Conservation (phyloP, 2,329 filamentous ascomycete genomes). For the Emmonsiellopsis sp. region DNA sequence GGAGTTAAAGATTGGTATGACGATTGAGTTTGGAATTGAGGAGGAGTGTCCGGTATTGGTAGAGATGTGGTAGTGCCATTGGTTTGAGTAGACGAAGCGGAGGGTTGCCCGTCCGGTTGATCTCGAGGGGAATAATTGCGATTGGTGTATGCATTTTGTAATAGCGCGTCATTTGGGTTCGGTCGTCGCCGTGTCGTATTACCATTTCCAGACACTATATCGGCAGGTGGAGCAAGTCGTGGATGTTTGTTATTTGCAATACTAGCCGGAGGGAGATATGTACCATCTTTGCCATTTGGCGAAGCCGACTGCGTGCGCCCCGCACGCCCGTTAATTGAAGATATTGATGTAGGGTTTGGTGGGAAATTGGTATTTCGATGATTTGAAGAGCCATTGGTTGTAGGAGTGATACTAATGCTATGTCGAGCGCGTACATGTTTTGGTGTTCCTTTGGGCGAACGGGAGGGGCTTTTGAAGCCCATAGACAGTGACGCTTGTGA, state of each 20-base stretch:
- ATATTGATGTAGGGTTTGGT: background rate
- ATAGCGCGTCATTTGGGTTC: conserved; percentile 22
- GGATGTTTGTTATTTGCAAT: conserved; percentile 16
- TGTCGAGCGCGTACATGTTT: background rate
- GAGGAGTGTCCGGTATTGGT: conserved; percentile 23
- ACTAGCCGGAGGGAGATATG: conserved; percentile 10
- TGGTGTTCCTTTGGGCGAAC: background rate
- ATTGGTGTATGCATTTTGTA: background rate
- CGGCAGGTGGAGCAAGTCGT: conserved; percentile 34
- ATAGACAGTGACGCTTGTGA: background rate
- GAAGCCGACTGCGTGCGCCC: conserved; percentile 2
- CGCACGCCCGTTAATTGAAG: background rate
- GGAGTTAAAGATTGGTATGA: conserved; percentile 14
- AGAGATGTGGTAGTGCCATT: conserved; percentile 11
- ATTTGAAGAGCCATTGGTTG: conserved; percentile 4
- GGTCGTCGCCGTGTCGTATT: conserved; percentile 26
- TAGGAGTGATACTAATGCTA: conserved; percentile 2
- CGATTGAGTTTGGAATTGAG: conserved; percentile 15
- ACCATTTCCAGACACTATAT: conserved; percentile 28
- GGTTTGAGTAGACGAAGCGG: conserved; percentile 11
- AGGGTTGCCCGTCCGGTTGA: conserved; percentile 2
- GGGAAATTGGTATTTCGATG: background rate
- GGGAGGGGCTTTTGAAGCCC: background rate
- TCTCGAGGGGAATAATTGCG: conserved; percentile 16
- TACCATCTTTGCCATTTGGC: conserved; percentile 10